Percentiles rank a stretch among this genome's conserved stretches.
These are phyloP conservation scores for Pseudocercospora fijiensis DNA, from an alignment of 2,329 filamentous ascomycete species.

Conservation along the genomic window DNA sequence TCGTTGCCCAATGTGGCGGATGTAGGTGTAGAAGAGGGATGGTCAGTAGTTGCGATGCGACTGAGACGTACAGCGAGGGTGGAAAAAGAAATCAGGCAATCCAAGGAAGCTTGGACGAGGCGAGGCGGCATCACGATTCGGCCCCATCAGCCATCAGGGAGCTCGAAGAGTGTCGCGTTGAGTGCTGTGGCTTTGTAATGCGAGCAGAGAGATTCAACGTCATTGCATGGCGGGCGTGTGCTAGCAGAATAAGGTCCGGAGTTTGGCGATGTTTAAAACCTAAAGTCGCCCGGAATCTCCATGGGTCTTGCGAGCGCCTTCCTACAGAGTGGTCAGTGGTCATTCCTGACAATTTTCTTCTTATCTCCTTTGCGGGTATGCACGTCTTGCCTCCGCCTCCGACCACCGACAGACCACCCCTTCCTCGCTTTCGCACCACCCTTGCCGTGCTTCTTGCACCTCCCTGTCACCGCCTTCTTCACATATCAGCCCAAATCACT, in stretches of 20 bases:
- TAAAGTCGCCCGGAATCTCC: background rate
- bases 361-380: background rate
- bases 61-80: background rate
- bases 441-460: background rate
- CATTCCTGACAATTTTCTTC: too few species aligned
- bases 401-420: background rate
- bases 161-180: background rate
- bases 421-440: too few species aligned
- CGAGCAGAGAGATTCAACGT: background rate
- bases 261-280: background rate
- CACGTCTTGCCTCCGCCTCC: background rate
- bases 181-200: background rate
- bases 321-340: too few species aligned
- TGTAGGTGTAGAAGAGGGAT: background rate
- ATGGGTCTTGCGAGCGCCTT: background rate
- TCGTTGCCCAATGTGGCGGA: background rate
- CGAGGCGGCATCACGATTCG: too few species aligned
- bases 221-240: background rate
- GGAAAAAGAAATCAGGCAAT: background rate
- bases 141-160: too few species aligned
- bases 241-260: background rate
- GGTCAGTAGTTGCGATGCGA: background rate
- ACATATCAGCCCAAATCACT: background rate
- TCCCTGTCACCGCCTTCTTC: background rate
- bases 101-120: background rate